A percentile compares a stretch with the other conserved stretches of the same genome.
phyloP scores from a whole-genome alignment of 306 rosid species.

The Fagus crenata region DNA sequence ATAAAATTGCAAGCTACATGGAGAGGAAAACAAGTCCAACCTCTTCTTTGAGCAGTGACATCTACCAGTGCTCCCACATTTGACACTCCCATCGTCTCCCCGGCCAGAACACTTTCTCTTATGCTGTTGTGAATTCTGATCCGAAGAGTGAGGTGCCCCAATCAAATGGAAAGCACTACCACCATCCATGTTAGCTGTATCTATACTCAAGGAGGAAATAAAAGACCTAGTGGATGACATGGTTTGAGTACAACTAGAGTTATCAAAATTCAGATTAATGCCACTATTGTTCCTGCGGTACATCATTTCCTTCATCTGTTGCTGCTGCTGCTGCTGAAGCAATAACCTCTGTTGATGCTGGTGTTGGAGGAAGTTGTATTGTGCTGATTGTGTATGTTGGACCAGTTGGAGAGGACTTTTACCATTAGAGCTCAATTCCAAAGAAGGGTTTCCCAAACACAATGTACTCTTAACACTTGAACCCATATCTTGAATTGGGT shows the following conservation, averaged over 20 bases:
- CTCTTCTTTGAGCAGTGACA: slow-evolving; percentile 99
- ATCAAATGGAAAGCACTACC: slow-evolving; percentile 74
- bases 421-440: slow-evolving; percentile 68
- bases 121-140: slow-evolving; percentile 78
- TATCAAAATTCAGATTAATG: slow-evolving; percentile 80
- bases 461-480: slow-evolving; percentile 44
- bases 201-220: slow-evolving; percentile 92
- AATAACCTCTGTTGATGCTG: slow-evolving; percentile 62
- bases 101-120: slow-evolving; percentile 84
- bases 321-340: slow-evolving; percentile 65
- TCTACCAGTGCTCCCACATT: slow-evolving; percentile 84
- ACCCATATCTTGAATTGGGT: slow-evolving; percentile 56
- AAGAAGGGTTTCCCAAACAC: slow-evolving; percentile 58
- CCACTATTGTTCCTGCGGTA: slow-evolving; percentile 73
- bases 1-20: not conserved
- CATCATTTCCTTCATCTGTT: slow-evolving; percentile 75
- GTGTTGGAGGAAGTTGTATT: slow-evolving; percentile 65
- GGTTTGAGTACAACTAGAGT: slow-evolving; percentile 87
- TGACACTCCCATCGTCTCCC: slow-evolving; percentile 86
- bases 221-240: slow-evolving; percentile 92
- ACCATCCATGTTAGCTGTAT: slow-evolving; percentile 76
- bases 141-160: slow-evolving; percentile 76
- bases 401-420: slow-evolving; percentile 63
- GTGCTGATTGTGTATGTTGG: slow-evolving; percentile 52
- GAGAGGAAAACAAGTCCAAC: slow-evolving; percentile 35